A percentile compares a stretch with the other conserved stretches of the same genome.
phyloP scores from a whole-genome alignment of 164 flowering plant species.

The Cinnamomum micranthum region DNA sequence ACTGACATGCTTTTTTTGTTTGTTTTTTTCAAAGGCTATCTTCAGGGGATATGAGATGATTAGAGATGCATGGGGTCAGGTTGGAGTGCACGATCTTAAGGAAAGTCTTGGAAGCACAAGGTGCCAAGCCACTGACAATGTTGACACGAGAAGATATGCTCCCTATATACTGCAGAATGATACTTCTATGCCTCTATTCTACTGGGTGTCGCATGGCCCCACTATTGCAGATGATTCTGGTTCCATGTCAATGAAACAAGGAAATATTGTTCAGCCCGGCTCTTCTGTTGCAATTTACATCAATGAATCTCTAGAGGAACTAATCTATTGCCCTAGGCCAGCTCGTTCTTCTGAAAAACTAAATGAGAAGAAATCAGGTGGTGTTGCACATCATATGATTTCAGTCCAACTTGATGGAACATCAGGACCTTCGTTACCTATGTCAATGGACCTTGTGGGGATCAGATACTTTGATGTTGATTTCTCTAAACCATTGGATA shows the following conservation, averaged over 20 bases:
- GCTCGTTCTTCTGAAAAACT: slow-evolving; percentile 59
- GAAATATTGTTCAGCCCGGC: slow-evolving; percentile 53
- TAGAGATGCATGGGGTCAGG: slow-evolving; percentile 45
- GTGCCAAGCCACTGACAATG: slow-evolving; percentile 29
- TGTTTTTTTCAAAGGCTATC: slow-evolving; percentile 32
- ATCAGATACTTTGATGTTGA: slow-evolving; percentile 82
- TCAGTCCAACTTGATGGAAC: slow-evolving; percentile 81
- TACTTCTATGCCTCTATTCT: slow-evolving; percentile 73
- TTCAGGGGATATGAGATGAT: slow-evolving; percentile 66
- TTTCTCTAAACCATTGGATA: slow-evolving; percentile 53
- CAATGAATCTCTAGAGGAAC: slow-evolving; percentile 60
- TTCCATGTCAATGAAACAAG: slow-evolving; percentile 26
- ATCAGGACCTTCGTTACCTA: slow-evolving; percentile 58
- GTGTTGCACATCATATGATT: slow-evolving; percentile 60
- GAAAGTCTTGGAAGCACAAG: slow-evolving; percentile 22
- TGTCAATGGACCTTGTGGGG: slow-evolving; percentile 96
- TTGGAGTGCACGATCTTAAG: slow-evolving; percentile 23
- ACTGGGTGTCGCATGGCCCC: slow-evolving; percentile 40
- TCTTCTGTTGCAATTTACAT: slow-evolving; percentile 64
- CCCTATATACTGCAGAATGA: slow-evolving; percentile 84
- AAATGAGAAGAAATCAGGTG: slow-evolving; percentile 49
- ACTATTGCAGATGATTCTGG: slow-evolving; percentile 30
- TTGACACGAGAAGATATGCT: slow-evolving; percentile 52
- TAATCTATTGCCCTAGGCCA: slow-evolving; percentile 41
- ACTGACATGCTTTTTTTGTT: not conserved